Evolutionary conservation across 148 eudicot genomes (phyloP).

Genomic region (Pharnaceum exiguum): DNA sequence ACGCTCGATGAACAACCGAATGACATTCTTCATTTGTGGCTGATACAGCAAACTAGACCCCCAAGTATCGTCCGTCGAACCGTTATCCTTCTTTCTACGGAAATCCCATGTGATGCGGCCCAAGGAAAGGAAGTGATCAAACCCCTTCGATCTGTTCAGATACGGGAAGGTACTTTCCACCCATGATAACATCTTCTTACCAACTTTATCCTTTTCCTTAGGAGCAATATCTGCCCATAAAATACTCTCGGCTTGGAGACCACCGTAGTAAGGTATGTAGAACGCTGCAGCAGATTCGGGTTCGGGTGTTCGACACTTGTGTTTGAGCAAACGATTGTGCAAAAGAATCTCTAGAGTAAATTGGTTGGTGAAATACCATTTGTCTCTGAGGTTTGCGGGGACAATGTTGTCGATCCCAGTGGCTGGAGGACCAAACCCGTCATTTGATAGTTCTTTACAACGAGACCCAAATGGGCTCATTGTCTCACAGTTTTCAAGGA

Average conservation of each 20-base stretch:
- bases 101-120: constrained; percentile 86
- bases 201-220: constrained; percentile 30
- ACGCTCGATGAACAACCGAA: constrained; percentile 48
- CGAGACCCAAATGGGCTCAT: constrained; percentile 52
- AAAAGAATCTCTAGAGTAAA: constrained; percentile 55
- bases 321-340: constrained; percentile 50
- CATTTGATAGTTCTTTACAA: constrained; percentile 53
- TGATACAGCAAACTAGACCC: constrained; percentile 58
- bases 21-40: constrained; percentile 52
- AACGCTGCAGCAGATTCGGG: constrained; percentile 59
- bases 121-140: constrained; percentile 68
- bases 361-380: constrained; percentile 81
- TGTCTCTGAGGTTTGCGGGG: constrained; percentile 26
- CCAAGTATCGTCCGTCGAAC: constrained; percentile 47
- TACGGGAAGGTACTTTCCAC: constrained; percentile 23
- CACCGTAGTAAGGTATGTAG: constrained; percentile 84
- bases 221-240: constrained; percentile 29
- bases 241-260: constrained; percentile 53
- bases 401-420: constrained; percentile 17
- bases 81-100: no score
- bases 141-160: constrained; percentile 23
- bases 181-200: constrained; percentile 40
- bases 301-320: constrained; percentile 49
- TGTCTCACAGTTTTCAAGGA: constrained; percentile 44
- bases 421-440: constrained; percentile 54